phyloP scores from a whole-genome alignment of 139 green algal genomes.

The Pycnococcus provasolii region DNA sequence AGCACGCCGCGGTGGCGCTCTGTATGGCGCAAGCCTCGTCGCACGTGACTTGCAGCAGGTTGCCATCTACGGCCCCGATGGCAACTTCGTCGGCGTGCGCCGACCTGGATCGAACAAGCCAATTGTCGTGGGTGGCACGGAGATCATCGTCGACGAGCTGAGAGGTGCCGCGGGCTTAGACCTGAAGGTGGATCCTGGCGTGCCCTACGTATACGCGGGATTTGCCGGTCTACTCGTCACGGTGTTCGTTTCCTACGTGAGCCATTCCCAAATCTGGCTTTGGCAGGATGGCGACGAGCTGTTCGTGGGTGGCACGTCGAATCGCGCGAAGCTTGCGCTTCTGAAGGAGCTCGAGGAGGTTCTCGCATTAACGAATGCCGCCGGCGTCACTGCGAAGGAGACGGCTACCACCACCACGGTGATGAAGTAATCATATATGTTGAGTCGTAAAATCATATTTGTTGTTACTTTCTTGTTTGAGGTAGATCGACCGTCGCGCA shows the following conservation, averaged over 20 bases:
- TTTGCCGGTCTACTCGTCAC: slow-evolving; percentile 87
- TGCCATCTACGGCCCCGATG: slow-evolving; percentile 72
- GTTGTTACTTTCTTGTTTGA: no score
- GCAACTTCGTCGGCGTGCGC: slow-evolving; percentile 87
- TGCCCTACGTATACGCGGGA: slow-evolving; percentile 88
- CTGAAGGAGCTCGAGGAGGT: slow-evolving; percentile 60
- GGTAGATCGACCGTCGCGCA: no score
- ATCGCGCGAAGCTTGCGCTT: slow-evolving; percentile 72
- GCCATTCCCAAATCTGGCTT: slow-evolving; percentile 67
- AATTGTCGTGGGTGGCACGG: slow-evolving; percentile 72
- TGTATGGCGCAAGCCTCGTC: slow-evolving; percentile 40
- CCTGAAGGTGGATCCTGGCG: slow-evolving; percentile 85
- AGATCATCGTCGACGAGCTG: slow-evolving; percentile 59
- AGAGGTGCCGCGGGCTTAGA: slow-evolving; percentile 12
- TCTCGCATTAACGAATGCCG: slow-evolving; percentile 23
- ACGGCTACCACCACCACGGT: no score
- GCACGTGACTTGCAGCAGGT: slow-evolving; percentile 80
- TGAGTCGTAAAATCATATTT: no score
- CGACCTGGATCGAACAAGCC: slow-evolving; percentile 63
- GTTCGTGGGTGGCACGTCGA: slow-evolving; percentile 66
- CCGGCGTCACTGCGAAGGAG: no score
- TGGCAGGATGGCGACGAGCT: slow-evolving; percentile 56
- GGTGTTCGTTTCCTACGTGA: slow-evolving; percentile 81
- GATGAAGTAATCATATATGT: no score
- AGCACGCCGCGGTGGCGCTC: no score